Conservation (phyloP, 345 rosid genomes). For the Eutrema heterophyllum region DNA sequence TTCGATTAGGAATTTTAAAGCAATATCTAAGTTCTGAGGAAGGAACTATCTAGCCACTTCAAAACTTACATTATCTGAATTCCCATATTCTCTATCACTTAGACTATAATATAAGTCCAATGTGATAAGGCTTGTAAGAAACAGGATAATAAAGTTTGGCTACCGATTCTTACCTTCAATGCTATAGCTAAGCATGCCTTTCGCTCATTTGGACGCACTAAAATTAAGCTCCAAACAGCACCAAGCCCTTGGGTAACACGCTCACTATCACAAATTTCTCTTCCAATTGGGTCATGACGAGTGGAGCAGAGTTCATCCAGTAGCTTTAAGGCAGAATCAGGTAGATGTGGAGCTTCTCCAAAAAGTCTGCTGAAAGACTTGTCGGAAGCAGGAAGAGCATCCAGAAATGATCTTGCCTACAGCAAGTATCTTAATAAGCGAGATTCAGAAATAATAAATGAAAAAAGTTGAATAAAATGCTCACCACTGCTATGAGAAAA, state of each 20-base stretch:
- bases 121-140: conserved; percentile 4
- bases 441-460: conserved; percentile 18
- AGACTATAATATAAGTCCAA: conserved; percentile 14
- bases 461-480: conserved; percentile 29
- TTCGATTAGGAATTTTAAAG: neutral
- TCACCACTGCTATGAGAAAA: conserved; percentile 81
- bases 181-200: conserved; percentile 82
- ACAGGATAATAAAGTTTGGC: neutral
- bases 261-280: conserved; percentile 64
- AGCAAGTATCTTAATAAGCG: conserved; percentile 30
- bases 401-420: conserved; percentile 83
- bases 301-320: conserved; percentile 77
- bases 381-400: conserved; percentile 85
- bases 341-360: conserved; percentile 84
- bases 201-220: conserved; percentile 83
- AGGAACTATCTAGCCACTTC: conserved; percentile 5
- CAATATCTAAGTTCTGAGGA: neutral
- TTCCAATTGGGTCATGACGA: conserved; percentile 55
- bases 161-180: conserved; percentile 55
- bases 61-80: neutral
- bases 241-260: conserved; percentile 98
- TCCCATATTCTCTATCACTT: neutral
- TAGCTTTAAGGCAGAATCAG: conserved; percentile 67
- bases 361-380: conserved; percentile 92
- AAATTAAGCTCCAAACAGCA: conserved; percentile 92